Conservation (phyloP, 1,284 basidiomycete genomes). For the Schizopora paradoxa region DNA sequence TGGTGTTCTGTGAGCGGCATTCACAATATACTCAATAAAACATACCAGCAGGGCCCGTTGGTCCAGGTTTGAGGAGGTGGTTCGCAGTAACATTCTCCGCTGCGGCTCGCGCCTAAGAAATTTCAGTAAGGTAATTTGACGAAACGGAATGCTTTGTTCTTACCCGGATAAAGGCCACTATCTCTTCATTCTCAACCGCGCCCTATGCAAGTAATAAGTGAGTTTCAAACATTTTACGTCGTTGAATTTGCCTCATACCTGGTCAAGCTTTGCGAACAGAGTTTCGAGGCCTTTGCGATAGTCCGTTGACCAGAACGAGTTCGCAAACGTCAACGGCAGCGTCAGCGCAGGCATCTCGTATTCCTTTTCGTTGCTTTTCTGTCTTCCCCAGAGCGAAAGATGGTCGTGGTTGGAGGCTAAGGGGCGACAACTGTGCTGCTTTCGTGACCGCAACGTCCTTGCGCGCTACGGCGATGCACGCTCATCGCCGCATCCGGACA, state of each 20-base stretch:
- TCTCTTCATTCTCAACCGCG: conserved; percentile 73
- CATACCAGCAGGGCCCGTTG: conserved; percentile 49
- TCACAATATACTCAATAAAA: conserved; percentile 7
- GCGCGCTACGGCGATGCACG: no score
- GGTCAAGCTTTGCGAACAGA: conserved; percentile 71
- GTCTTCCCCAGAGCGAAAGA: no score
- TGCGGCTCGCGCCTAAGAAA: conserved; percentile 51
- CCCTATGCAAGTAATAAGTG: conserved; percentile 41
- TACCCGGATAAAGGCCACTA: conserved; percentile 77
- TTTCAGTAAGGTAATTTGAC: conserved; percentile 11
- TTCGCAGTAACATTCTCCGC: conserved; percentile 59
- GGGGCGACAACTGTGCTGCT: no score
- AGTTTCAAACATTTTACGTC: background rate
- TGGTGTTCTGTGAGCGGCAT: conserved; percentile 23
- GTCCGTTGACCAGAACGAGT: conserved; percentile 91
- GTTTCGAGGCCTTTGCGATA: conserved; percentile 78
- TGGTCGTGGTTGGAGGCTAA: no score
- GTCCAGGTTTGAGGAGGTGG: conserved; percentile 47
- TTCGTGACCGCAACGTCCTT: no score
- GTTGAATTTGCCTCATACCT: conserved; percentile 43
- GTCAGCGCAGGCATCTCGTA: conserved; percentile 79
- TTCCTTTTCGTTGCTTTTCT: no score
- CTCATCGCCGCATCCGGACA: no score
- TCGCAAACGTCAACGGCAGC: conserved; percentile 78
- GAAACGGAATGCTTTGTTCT: conserved; percentile 22